Conservation (phyloP, 139 green algal species). For the Chlorella sp. region DNA sequence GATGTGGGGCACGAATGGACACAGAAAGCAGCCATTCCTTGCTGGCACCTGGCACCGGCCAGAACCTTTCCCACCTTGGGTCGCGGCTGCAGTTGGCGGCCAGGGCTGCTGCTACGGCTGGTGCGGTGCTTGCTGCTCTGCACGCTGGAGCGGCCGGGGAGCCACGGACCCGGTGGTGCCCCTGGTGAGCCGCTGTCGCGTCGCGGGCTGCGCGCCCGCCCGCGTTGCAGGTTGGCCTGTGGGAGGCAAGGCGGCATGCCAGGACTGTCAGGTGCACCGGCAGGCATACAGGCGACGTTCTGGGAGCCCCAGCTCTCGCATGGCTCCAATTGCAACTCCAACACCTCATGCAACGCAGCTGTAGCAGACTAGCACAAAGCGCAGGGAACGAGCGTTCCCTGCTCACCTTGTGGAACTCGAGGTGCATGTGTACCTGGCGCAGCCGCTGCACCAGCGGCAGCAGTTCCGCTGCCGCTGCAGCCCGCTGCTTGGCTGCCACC, state of each 20-base stretch:
- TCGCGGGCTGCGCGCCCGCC: constrained; percentile 10
- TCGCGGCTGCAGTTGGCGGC: constrained; percentile 5
- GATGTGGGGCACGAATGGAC: not conserved
- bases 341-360: not conserved
- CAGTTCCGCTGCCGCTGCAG: not conserved
- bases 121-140: constrained; percentile 34
- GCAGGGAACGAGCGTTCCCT: not conserved
- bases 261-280: not conserved
- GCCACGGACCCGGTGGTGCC: constrained; percentile 1
- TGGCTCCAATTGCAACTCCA: not conserved
- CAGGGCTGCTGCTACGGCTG: constrained; percentile 30
- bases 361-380: too few relatives aligned
- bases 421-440: constrained; percentile 13
- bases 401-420: constrained; percentile 29
- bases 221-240: constrained; percentile 19
- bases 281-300: not conserved
- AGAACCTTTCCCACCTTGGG: constrained; percentile 14
- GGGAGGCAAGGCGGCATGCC: not conserved
- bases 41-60: not conserved
- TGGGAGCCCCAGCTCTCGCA: not conserved
- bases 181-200: constrained; percentile 4
- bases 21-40: not conserved
- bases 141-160: constrained; percentile 12
- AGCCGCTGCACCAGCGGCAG: constrained; percentile 28
- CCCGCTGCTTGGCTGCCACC: constrained; percentile 15